phyloP scores from a whole-genome alignment of 2,329 filamentous ascomycete species.

The Pseudogymnoascus verrucosus region DNA sequence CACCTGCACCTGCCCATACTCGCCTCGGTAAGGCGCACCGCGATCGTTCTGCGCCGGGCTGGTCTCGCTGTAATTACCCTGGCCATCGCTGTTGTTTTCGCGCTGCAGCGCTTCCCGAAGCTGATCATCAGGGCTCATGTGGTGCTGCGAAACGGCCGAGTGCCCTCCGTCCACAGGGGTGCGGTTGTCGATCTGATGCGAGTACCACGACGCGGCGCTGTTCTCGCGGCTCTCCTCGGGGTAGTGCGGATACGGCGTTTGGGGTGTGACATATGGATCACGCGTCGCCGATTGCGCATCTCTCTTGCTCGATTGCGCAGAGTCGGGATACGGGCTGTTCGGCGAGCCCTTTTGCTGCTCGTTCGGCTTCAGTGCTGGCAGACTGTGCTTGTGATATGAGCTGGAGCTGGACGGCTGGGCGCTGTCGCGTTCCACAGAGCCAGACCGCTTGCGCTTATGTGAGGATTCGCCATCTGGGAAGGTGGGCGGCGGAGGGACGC shows the following conservation, averaged over 20 bases:
- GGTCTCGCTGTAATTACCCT: slow-evolving; percentile 29
- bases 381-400: slow-evolving; percentile 30
- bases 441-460: slow-evolving; percentile 64
- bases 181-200: slow-evolving; percentile 41
- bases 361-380: slow-evolving; percentile 27
- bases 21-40: slow-evolving; percentile 28
- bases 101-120: slow-evolving; percentile 44
- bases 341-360: slow-evolving; percentile 27
- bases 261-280: slow-evolving; percentile 36
- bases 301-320: slow-evolving; percentile 21
- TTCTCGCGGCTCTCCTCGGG: slow-evolving; percentile 39
- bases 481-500: slow-evolving; percentile 15
- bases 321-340: slow-evolving; percentile 25
- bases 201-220: slow-evolving; percentile 41
- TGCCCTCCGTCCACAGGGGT: slow-evolving; percentile 32
- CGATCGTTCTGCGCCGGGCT: slow-evolving; percentile 31
- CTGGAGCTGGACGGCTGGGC: slow-evolving; percentile 25
- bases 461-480: slow-evolving; percentile 32
- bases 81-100: slow-evolving; percentile 35
- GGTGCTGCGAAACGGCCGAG: slow-evolving; percentile 36
- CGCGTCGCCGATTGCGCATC: slow-evolving; percentile 14
- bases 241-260: slow-evolving; percentile 39
- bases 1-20: slow-evolving; percentile 38
- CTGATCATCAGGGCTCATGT: slow-evolving; percentile 40
- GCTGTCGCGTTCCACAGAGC: slow-evolving; percentile 43